phyloP scores from a whole-genome alignment of 768 basidiomycete species.

The Dacryopinax primogenitus region DNA sequence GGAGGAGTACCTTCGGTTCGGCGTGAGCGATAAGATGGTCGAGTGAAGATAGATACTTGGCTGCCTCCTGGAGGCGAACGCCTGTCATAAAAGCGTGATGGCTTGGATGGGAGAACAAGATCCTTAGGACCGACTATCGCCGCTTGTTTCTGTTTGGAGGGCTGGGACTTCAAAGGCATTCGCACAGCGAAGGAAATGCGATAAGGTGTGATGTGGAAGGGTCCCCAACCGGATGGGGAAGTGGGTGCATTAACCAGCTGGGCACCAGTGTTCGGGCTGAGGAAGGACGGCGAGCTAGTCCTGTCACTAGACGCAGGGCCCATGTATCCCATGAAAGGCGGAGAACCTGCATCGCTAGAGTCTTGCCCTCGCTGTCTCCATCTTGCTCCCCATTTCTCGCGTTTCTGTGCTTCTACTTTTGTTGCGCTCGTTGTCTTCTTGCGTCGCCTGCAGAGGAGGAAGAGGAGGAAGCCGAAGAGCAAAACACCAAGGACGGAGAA shows the following conservation, averaged over 20 bases:
- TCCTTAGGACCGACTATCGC: not conserved
- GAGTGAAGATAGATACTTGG: conserved; percentile 4
- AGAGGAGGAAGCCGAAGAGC: not conserved
- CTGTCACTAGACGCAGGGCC: not conserved
- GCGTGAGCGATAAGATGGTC: not conserved
- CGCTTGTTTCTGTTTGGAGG: not conserved
- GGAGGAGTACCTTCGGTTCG: not conserved
- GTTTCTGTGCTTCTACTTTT: not conserved
- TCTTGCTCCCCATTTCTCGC: not conserved
- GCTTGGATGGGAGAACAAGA: conserved; percentile 1
- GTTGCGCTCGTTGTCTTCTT: not conserved
- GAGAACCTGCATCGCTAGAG: not conserved
- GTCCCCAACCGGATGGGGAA: not conserved
- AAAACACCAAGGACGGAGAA: not conserved
- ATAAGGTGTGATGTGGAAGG: not conserved
- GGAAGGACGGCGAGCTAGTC: not conserved
- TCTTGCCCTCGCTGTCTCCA: conserved; percentile 2
- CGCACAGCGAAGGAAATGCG: not conserved
- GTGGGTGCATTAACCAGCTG: not conserved
- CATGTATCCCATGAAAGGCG: not conserved
- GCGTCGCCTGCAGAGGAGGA: not conserved
- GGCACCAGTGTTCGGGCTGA: not conserved
- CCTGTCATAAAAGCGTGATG: conserved; percentile 4
- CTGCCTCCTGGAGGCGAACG: not conserved
- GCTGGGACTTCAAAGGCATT: not conserved